Conservation (phyloP, 306 rosid genomes). For the Gillenia trifoliata region DNA sequence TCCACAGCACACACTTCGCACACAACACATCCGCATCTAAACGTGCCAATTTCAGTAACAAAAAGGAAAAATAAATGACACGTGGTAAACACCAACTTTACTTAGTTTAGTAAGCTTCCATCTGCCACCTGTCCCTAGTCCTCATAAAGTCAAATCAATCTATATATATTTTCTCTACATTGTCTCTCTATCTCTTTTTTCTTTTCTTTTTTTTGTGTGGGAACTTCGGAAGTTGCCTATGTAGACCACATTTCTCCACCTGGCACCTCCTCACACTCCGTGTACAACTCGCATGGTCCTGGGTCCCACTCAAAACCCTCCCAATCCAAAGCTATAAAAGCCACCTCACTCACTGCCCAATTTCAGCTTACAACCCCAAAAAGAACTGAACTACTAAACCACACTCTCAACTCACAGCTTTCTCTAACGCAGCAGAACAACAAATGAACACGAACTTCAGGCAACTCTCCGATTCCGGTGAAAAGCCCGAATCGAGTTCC, state of each 20-base stretch:
- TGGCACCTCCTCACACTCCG: background rate
- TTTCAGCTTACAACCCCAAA: background rate
- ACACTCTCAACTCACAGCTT: background rate
- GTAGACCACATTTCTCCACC: background rate
- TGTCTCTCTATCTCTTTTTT: too few relatives aligned
- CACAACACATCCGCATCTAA: background rate
- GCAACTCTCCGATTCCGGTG: background rate
- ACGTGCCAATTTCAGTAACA: background rate
- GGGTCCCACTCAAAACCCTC: background rate
- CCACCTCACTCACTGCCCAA: background rate
- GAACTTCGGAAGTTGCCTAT: background rate
- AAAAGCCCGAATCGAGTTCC: background rate
- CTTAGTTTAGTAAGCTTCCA: background rate
- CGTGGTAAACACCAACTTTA: background rate
- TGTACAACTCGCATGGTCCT: background rate
- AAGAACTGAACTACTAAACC: background rate
- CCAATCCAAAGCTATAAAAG: background rate
- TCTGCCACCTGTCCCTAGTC: background rate
- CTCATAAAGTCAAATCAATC: background rate
- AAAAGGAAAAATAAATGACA: background rate
- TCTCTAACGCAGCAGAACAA: background rate
- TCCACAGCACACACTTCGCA: background rate
- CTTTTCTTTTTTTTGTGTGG: background rate
- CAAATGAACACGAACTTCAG: background rate
- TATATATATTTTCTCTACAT: background rate